phyloP scores from a whole-genome alignment of 2,329 filamentous ascomycete species.

The Thelonectria blattea region DNA sequence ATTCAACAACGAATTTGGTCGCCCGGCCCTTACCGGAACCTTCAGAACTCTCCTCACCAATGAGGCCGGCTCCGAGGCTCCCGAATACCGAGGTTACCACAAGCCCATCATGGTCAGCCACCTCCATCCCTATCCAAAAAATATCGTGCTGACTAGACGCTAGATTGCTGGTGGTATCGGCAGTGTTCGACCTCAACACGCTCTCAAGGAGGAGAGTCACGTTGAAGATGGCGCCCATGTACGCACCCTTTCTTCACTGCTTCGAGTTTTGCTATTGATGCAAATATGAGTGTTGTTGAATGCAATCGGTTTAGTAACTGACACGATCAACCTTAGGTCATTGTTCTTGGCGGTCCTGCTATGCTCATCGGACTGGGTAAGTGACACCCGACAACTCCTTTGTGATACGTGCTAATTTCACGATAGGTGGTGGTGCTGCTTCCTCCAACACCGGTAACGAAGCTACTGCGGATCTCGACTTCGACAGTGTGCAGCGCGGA shows the following conservation, averaged over 20 bases:
- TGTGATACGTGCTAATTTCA: neutral
- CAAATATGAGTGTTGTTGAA: neutral
- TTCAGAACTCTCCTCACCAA: constrained; percentile 85
- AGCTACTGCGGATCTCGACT: constrained; percentile 90
- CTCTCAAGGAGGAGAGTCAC: constrained; percentile 79
- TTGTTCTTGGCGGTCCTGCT: constrained; percentile 92
- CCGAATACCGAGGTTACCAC: constrained; percentile 88
- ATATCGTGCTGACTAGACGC: neutral
- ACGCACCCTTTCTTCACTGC: neutral
- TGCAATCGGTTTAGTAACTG: neutral
- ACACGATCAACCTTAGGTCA: constrained; percentile 49
- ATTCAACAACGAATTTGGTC: constrained; percentile 98
- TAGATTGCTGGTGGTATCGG: constrained; percentile 89
- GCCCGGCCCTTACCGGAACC: constrained; percentile 85
- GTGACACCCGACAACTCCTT: neutral
- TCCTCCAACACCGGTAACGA: constrained; percentile 90
- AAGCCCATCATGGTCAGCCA: constrained; percentile 82
- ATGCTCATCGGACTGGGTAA: constrained; percentile 94
- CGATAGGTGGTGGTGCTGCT: constrained; percentile 75
- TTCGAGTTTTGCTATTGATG: neutral
- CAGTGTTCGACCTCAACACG: constrained; percentile 88
- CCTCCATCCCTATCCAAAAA: neutral
- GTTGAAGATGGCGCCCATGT: constrained; percentile 85
- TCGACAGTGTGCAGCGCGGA: constrained; percentile 94
- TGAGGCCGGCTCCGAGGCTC: constrained; percentile 53